Base-by-base conservation (phyloP, 2,329 filamentous ascomycete genomes). In the Ophiosphaerella herpotricha region DNA sequence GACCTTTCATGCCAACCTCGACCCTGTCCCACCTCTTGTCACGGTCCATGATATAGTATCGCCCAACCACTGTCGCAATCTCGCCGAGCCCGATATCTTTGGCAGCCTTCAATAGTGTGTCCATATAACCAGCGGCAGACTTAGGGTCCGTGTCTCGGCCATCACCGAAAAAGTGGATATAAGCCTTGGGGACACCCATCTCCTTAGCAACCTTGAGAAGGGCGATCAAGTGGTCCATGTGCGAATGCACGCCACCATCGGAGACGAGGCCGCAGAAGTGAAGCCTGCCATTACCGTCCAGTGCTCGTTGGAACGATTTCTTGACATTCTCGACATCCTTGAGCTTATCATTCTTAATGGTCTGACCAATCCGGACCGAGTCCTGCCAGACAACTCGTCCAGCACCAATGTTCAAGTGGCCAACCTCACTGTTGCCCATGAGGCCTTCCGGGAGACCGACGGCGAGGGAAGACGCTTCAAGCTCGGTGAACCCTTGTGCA, bases 371-470 rank as follows among this genome's bases (percentile, higher is more conserved):
- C 68, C 94, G 89, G 61, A 99, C 94, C 59, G 95, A 78, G 63
- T 81, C 93, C 77, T 99, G 94, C 94, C 94, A 99, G 67, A 99
- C 94, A 54, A 99, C 94, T 69, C 94, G 85, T 50, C 94, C 94
- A 52, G 94, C 94, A 67, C 94, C 94, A 74, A 99, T 97, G 82
- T 99, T 99, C 80, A 99, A 78, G 77, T 99, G 94, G 55, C 94
- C 94, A 74, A 99, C 94, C 77, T 99, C 94, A 65, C 90, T 96
- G 82, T 99, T 99, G 61, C 94, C 94, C 94, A 99, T 99, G 61
- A 99, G 82, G 52, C 94, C 94, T 74, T 99, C 92, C 16, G 94
- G 94, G 45, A 99, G 85, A 61, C 94, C 94, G 60, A 99, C 94
- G 39, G 94, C 94, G 53, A 96, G 84, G 37, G 94, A 97, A 2